phyloP scores from a whole-genome alignment of 805 yeast species.

The Candida bentonensis region DNA sequence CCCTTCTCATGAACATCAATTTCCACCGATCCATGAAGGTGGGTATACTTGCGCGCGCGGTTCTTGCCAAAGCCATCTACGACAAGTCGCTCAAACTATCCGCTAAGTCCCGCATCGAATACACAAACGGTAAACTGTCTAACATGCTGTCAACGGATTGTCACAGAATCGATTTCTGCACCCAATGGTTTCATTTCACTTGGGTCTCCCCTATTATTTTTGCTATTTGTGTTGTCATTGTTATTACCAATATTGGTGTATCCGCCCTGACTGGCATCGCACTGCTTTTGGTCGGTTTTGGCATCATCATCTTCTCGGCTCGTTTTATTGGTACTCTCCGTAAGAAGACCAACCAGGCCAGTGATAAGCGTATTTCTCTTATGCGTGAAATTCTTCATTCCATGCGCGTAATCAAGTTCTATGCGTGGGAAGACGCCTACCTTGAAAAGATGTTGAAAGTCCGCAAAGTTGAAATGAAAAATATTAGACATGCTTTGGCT shows the following conservation, averaged over 20 bases:
- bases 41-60: constrained; percentile 61
- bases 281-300: constrained; percentile 25
- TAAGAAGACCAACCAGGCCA: constrained; percentile 40
- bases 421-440: constrained; percentile 86
- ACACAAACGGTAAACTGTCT: constrained; percentile 58
- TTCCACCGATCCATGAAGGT: constrained; percentile 46
- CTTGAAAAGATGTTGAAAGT: constrained; percentile 36
- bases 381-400: constrained; percentile 69
- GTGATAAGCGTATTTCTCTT: constrained; percentile 63
- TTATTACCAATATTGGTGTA: constrained; percentile 57
- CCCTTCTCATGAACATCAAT: constrained; percentile 42
- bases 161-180: constrained; percentile 41
- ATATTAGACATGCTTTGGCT: constrained; percentile 49
- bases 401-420: constrained; percentile 71
- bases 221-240: constrained; percentile 46
- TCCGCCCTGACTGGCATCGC: constrained; percentile 60
- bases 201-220: constrained; percentile 10
- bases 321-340: constrained; percentile 42
- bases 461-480: constrained; percentile 47
- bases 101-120: constrained; percentile 41
- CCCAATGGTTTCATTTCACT: constrained; percentile 13
- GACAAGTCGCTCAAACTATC: constrained; percentile 53
- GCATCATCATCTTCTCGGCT: constrained; percentile 32
- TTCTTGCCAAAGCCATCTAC: constrained; percentile 54
- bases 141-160: constrained; percentile 72